Conservation (phyloP, 345 rosid species). For the Durio zibethinus region DNA sequence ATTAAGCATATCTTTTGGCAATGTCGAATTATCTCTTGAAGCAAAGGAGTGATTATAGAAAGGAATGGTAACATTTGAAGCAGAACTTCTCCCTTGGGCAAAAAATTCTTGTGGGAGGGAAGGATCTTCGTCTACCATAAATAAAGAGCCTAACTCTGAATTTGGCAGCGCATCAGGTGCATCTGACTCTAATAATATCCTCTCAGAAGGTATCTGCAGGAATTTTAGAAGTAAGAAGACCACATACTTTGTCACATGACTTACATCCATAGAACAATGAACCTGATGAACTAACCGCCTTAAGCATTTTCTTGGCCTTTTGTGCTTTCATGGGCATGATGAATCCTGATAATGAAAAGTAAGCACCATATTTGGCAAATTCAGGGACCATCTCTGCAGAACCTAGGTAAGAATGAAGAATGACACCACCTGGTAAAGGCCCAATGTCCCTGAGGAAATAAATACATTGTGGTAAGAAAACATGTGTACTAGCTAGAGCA, state of each 20-base stretch:
- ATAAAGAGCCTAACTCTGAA: constrained; percentile 35
- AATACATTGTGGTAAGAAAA: constrained; percentile 2
- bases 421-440: constrained; percentile 80
- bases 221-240: constrained; percentile 21
- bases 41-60: constrained; percentile 25
- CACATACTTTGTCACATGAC: neutral
- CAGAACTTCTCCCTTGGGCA: constrained; percentile 24
- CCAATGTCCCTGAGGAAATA: constrained; percentile 52
- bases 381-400: constrained; percentile 98
- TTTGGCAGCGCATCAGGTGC: constrained; percentile 92
- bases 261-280: constrained; percentile 6
- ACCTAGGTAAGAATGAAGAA: constrained; percentile 86
- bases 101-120: constrained; percentile 31
- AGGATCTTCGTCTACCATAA: constrained; percentile 49
- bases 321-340: constrained; percentile 69
- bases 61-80: constrained; percentile 17
- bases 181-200: constrained; percentile 86
- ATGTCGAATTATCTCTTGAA: constrained; percentile 31
- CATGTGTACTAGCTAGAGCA: neutral
- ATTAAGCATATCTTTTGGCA: constrained; percentile 57
- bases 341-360: constrained; percentile 91
- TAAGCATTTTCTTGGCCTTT: constrained; percentile 75
- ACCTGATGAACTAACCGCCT: constrained; percentile 42
- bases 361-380: constrained; percentile 79
- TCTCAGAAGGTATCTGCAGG: constrained; percentile 68